Base-by-base conservation (phyloP, 495 filamentous ascomycete genomes). In the Annulohypoxylon nitens region DNA sequence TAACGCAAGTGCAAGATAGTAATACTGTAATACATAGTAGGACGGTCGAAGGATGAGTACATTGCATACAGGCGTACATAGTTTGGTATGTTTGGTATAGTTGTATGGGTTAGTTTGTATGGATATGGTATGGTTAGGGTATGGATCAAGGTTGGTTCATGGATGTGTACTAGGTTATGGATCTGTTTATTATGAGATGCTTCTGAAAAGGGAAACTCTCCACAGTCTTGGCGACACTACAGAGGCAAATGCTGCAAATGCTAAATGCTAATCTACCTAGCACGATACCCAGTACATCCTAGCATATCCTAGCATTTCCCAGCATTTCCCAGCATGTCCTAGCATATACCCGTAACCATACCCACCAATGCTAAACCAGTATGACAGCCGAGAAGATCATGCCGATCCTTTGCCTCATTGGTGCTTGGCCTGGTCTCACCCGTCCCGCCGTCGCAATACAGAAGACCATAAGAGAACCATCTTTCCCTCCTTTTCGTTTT, bases 181-280 rank as follows among this genome's bases (percentile, higher is more conserved):
- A 14, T 51, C 11, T 7, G 23, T 30, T 30, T 54, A 33, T 75
- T 67, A 67, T 70, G 67, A 75, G 50, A 65, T 75, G 62, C 14
- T 70, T 55, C 72, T 75, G 45, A 48, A 75, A 70, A 54, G 4
- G 72, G 72, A 18, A 64, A 70, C 67, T 58, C 67, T 75, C 72
- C 67, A 63, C 67, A 66, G 9, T 70, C 71, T 74, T 74, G 71
- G 71, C 71, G 67, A 30, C 3, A 30, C 30, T 30, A 30, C 30
- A 30, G 30, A 30, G 30, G 30, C 5, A 30, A 30, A 30, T 6
- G 30, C 30, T 30, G 30, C 11, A 41, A 1, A 55, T 70, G 66
- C 51, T 67, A 67, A 70, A 64, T 60, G 45, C 30, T 63, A 67
- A 74, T 70, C 63, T 69, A 55, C 39, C 39, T 43, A 43, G 39